Percentiles rank a stretch among this genome's conserved stretches.
Conservation (phyloP, 2,329 filamentous ascomycete genomes). For the Cryphonectria radicalis region DNA sequence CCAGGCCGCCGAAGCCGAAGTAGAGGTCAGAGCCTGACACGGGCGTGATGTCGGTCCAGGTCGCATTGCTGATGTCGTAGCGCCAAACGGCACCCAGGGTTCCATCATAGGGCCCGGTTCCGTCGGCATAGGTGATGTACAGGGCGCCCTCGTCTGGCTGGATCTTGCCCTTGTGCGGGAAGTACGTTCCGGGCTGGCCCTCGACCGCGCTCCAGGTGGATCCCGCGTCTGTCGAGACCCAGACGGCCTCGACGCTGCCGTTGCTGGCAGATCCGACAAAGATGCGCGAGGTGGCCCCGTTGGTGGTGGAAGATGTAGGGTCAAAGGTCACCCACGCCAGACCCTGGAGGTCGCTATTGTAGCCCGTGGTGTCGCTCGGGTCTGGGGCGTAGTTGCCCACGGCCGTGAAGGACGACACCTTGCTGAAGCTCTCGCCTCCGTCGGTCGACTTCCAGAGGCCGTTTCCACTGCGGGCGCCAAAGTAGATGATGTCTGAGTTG, state of each 20-base stretch:
- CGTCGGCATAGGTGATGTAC: constrained; percentile 59
- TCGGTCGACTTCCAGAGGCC: constrained; percentile 64
- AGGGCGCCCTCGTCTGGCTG: constrained; percentile 55
- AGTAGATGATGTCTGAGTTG: constrained; percentile 60
- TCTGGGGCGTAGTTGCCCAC: constrained; percentile 54
- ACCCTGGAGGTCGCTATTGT: constrained; percentile 52
- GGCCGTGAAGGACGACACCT: constrained; percentile 56
- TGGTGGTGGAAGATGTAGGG: constrained; percentile 49
- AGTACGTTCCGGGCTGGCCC: constrained; percentile 53
- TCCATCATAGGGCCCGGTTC: constrained; percentile 61
- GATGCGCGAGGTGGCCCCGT: constrained; percentile 57
- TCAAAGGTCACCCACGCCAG: constrained; percentile 60
- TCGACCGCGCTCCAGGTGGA: constrained; percentile 55
- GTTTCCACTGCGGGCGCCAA: constrained; percentile 61
- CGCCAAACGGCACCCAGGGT: constrained; percentile 56
- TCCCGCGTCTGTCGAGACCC: constrained; percentile 58
- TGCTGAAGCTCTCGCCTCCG: constrained; percentile 56
- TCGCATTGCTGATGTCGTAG: constrained; percentile 53
- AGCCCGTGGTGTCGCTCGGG: constrained; percentile 48
- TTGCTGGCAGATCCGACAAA: constrained; percentile 61
- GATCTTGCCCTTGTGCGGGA: constrained; percentile 59
- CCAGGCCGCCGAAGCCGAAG: constrained; percentile 61
- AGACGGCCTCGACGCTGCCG: constrained; percentile 52
- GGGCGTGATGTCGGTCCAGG: constrained; percentile 62
- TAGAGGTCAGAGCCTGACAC: constrained; percentile 50